phyloP scores from a whole-genome alignment of 2,329 filamentous ascomycete species.

The Myriosclerotinia duriaeana region DNA sequence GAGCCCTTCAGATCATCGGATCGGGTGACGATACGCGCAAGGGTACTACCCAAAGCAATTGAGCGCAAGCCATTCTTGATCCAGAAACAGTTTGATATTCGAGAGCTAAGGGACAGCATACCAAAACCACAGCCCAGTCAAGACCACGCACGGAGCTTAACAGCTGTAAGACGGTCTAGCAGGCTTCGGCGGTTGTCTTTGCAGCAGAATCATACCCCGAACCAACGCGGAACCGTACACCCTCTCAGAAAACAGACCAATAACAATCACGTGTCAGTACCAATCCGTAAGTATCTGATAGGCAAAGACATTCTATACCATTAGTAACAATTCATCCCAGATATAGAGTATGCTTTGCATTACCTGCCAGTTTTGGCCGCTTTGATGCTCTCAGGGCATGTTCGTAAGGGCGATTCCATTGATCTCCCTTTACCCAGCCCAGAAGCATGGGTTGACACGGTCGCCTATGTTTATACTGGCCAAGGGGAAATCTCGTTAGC shows the following conservation, averaged over 20 bases:
- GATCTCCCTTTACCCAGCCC: conserved; percentile 59
- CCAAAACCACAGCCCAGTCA: conserved; percentile 33
- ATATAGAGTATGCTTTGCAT: conserved; percentile 49
- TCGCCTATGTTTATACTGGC: conserved; percentile 56
- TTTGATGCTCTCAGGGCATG: conserved; percentile 54
- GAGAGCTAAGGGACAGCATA: conserved; percentile 47
- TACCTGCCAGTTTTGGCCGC: conserved; percentile 55
- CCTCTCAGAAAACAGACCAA: conserved; percentile 1
- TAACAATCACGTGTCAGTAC: conserved; percentile 41
- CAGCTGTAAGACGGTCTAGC: conserved; percentile 28
- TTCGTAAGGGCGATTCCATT: conserved; percentile 53
- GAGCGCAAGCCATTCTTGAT: conserved; percentile 50
- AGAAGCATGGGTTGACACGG: conserved; percentile 55
- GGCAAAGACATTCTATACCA: not conserved
- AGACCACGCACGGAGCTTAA: not conserved
- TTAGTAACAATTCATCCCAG: conserved; percentile 39
- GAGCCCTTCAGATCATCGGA: conserved; percentile 10
- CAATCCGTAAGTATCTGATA: conserved; percentile 47
- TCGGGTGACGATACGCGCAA: conserved; percentile 45
- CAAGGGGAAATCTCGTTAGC: conserved; percentile 48
- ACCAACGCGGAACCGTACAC: conserved; percentile 20
- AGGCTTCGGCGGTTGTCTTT: conserved; percentile 30
- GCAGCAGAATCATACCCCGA: conserved; percentile 11
- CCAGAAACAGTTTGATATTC: conserved; percentile 52
- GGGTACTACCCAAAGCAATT: conserved; percentile 45